Percentiles rank a stretch among this genome's conserved stretches.
These are phyloP conservation scores for Cynanchum wilfordii DNA, from an alignment of 257 asterid species.

Conservation along the genomic window DNA sequence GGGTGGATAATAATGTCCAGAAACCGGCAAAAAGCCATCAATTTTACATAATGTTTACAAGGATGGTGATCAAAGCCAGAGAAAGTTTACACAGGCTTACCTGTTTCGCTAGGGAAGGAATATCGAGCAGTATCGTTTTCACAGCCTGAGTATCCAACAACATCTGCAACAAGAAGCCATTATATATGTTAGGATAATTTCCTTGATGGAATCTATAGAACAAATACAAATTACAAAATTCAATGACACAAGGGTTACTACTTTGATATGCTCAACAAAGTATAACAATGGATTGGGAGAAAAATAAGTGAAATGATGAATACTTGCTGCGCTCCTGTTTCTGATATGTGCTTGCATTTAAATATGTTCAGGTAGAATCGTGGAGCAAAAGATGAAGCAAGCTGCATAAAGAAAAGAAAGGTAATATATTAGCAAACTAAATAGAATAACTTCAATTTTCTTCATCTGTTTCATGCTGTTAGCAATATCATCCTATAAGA, in stretches of 20 bases:
- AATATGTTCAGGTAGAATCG: conserved; percentile 88
- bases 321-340: conserved; percentile 98
- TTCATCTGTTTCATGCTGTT: not conserved
- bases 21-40: not conserved
- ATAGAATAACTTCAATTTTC: not conserved
- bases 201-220: not conserved
- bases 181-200: not conserved
- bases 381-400: conserved; percentile 91
- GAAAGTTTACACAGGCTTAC: conserved; percentile 25
- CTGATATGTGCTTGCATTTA: conserved; percentile 97
- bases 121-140: conserved; percentile 85
- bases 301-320: conserved; percentile 7
- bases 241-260: not conserved
- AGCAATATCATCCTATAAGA: not conserved
- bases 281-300: not conserved
- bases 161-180: conserved; percentile 57
- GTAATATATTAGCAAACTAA: not conserved
- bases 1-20: not conserved
- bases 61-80: not conserved
- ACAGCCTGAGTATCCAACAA: conserved; percentile 96
- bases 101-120: conserved; percentile 94
- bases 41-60: not conserved
- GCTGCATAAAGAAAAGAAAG: conserved; percentile 45
- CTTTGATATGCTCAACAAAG: not conserved
- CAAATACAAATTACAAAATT: not conserved